Base-by-base conservation (phyloP, 2,329 filamentous ascomycete species). In the Aspergillus tanneri region DNA sequence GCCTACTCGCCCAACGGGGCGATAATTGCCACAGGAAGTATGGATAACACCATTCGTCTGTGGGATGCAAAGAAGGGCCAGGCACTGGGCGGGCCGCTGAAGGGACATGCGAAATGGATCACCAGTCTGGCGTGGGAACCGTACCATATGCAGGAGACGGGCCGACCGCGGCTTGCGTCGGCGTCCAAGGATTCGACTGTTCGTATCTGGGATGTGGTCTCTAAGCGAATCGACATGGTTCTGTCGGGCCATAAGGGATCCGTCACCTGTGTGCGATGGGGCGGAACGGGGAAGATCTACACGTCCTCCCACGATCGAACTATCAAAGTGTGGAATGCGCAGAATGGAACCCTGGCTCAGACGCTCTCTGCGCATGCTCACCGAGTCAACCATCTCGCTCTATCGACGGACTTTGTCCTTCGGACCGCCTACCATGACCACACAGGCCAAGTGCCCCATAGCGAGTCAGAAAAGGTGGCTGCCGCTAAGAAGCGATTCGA, bases 241-340 rank as follows among this genome's bases (percentile, higher is more conserved):
- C 77, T 97, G 22, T 88, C 86, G 4, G 92, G 92, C 3, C 93
- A 99, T 75, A 93, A 90, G 73, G 85, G 85, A 36, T 89, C 84
- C 39, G 88, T 97, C 12, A 90, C 87, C 37, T 96, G 91, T 67
- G 90, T 97, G 3, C 85, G 86, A 59, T 99, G 93, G 93, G 93
- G 93, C 48, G 92, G 92, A n/a, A 87, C 84, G 1, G 90, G 90
- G 3, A 76, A 82, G 49, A 85, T 95, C 54, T 95, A 93, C 72
- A 90, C 87, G 6, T 83, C 82, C 16, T 95, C 88, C 25, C 90
- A 95, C 66, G 92, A 96, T 74, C 95, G 95, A 76, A 92, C 86
- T 1, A 83, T 97, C 58, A 90, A 92, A 59, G 83, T 96, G 4
- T 99, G 92, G 91, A 85, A 93, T 62, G 82, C 88, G 1, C 78